Percentiles rank a stretch among this genome's conserved stretches.
phyloP scores from a whole-genome alignment of 139 green algal genomes.

The Haematococcus sp. region DNA sequence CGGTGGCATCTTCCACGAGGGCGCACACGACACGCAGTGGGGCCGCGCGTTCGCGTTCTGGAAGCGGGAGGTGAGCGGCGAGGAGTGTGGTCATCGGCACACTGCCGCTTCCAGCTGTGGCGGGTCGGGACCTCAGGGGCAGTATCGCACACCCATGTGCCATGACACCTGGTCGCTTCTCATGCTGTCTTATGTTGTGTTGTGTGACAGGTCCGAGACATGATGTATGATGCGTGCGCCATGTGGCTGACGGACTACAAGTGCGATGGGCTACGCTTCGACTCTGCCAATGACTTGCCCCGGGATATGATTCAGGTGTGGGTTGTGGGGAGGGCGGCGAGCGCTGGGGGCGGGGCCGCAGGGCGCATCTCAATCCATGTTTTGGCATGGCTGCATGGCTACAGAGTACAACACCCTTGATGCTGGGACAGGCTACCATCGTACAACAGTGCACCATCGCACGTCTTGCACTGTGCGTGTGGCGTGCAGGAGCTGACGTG shows the following conservation, averaged over 20 bases:
- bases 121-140: too few relatives aligned
- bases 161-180: too few relatives aligned
- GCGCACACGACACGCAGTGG: slow-evolving; percentile 54
- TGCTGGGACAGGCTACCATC: too few relatives aligned
- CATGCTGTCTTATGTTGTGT: not conserved
- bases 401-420: too few relatives aligned
- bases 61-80: slow-evolving; percentile 56
- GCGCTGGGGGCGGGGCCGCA: not conserved
- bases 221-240: slow-evolving; percentile 29
- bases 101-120: too few relatives aligned
- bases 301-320: slow-evolving; percentile 45
- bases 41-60: slow-evolving; percentile 57
- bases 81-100: too few relatives aligned
- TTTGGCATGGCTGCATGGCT: not conserved
- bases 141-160: too few relatives aligned
- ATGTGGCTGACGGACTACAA: slow-evolving; percentile 44
- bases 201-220: slow-evolving; percentile 26
- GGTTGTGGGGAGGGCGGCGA: not conserved
- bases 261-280: slow-evolving; percentile 66
- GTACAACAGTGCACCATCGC: slow-evolving; percentile 3
- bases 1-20: slow-evolving; percentile 72
- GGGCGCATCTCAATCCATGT: not conserved
- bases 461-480: not conserved
- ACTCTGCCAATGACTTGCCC: slow-evolving; percentile 65
- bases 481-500: slow-evolving; percentile 45